Conservation (phyloP, 352 stramenopile species). For the Pythium brachiatum region DNA sequence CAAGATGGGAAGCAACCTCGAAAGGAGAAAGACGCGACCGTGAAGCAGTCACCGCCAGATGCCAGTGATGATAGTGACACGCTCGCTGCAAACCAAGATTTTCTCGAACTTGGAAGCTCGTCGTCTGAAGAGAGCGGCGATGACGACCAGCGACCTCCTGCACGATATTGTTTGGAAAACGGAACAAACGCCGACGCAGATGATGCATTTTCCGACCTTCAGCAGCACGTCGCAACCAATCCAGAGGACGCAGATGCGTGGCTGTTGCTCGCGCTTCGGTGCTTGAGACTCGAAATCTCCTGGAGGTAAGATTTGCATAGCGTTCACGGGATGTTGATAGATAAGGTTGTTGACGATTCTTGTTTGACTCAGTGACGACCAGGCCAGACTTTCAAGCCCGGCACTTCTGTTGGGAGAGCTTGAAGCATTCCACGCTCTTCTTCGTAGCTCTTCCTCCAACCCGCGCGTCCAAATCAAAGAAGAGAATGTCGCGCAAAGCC, state of each 20-base stretch:
- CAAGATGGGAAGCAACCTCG: background rate
- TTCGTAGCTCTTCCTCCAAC: constrained; percentile 2
- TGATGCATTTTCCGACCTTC: background rate
- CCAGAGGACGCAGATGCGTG: constrained; percentile 24
- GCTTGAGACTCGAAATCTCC: constrained; percentile 15
- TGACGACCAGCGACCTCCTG: background rate
- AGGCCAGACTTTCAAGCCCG: constrained; percentile 18
- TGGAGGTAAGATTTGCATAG: constrained; percentile 13
- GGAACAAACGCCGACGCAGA: background rate
- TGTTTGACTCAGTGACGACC: constrained; percentile 24
- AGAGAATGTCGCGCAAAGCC: constrained; percentile 19
- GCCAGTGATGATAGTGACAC: background rate
- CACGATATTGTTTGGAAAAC: constrained; percentile 9
- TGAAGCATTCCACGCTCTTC: constrained; percentile 14
- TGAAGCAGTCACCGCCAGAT: background rate
- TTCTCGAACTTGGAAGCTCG: constrained; percentile 15
- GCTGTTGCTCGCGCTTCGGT: constrained; percentile 21
- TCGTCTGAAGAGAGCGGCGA: background rate
- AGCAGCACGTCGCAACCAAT: constrained; percentile 7
- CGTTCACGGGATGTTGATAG: background rate
- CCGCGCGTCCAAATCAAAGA: constrained; percentile 1
- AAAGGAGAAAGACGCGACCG: background rate
- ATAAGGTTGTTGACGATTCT: background rate
- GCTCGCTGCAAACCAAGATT: constrained; percentile 2
- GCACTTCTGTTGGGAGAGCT: constrained; percentile 22